Evolutionary conservation across 2,329 filamentous ascomycete genomes (phyloP).

Genomic region (Paracorniculantispora psalliotae): DNA sequence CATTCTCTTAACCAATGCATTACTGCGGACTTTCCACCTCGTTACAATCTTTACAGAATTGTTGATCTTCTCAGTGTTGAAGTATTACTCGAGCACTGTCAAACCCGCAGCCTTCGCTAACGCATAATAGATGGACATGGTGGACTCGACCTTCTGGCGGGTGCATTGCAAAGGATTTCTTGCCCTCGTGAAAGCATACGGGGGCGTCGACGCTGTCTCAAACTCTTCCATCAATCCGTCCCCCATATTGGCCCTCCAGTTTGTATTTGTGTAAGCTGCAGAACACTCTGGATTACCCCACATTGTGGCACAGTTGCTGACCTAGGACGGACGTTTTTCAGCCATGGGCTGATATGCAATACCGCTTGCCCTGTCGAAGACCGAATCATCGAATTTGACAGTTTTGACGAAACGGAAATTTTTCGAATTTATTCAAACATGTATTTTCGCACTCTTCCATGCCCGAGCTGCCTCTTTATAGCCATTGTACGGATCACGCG

Average conservation of each 20-base stretch:
- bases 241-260: background rate
- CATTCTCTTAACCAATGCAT: background rate
- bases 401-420: background rate
- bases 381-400: background rate
- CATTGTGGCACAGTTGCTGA: constrained; percentile 24
- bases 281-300: constrained; percentile 18
- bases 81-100: background rate
- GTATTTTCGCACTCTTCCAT: background rate
- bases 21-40: background rate
- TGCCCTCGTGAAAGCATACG: background rate
- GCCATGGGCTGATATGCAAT: background rate
- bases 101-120: background rate
- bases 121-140: background rate
- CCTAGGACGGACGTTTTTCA: background rate
- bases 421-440: background rate
- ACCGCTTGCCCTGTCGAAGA: background rate
- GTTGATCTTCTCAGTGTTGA: constrained; percentile 5
- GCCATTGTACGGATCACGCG: background rate
- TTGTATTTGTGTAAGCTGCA: background rate
- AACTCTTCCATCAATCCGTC: background rate
- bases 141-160: background rate
- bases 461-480: background rate
- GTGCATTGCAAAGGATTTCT: background rate
- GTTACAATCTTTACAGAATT: background rate
- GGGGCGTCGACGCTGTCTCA: background rate